Base-by-base conservation (phyloP, 352 stramenopile genomes). In the Peronospora farinosa region DNA sequence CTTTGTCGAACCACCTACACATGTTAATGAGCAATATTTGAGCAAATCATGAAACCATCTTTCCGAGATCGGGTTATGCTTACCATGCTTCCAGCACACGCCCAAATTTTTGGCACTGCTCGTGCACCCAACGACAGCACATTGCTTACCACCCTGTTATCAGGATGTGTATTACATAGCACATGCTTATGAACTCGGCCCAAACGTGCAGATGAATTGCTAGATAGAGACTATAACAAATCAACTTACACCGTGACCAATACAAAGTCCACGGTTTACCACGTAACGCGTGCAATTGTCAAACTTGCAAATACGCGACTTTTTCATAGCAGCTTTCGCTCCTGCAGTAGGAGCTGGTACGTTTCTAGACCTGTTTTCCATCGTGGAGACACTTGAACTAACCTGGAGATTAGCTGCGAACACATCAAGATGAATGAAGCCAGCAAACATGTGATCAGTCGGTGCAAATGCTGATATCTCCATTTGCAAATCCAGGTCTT, bases 71-170 rank as follows among this genome's bases (percentile, higher is more conserved):
- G 47, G 36, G 38, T 27, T 40, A 58, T 38, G 12, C 46, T 58
- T 63, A 83, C 78, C 75, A 54, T 88, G 80, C 37, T 86, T 86
- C 80, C 78, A 88, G 44, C 80, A 88, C 16, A 84, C 63, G 9
- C 74, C 75, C 41, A 78, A 70, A 65, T 84, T 78, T 67, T 91
- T 88, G 54, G 77, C 77, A 60, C 75, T 86, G 54, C 69, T 86
- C 21, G 75, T 75, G 60, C 77, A 91, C 31, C 70, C 70, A 1
- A 56, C 63, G 16, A 88, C 65, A 7, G 77, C 60, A 45, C 80
- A 88, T 37, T 67, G 65, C 54, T 86, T 88, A 17, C 80, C 80
- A 13, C 80, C 80, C 78, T 88, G 37, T 57, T 33, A 63, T 63
- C 36, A 69, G 44, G 63, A 62, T 47, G 28, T 40, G 21, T 48